Evolutionary conservation across 805 yeast species (phyloP).

Genomic region (Teunomyces panamensis): DNA sequence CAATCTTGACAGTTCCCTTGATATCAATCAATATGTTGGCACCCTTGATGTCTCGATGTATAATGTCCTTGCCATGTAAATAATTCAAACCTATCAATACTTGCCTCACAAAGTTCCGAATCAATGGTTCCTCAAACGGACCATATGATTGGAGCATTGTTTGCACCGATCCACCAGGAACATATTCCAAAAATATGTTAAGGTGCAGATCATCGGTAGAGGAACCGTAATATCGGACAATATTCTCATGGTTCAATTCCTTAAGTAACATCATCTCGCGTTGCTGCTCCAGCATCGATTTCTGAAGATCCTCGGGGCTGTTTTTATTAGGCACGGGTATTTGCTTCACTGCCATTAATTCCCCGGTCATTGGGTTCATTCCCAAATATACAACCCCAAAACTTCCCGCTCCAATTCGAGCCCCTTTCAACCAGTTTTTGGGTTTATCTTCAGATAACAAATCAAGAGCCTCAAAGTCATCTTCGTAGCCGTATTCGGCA

Average conservation of each 20-base stretch:
- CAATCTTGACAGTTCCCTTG: constrained; percentile 76
- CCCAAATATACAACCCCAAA: constrained; percentile 94
- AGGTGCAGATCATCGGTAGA: constrained; percentile 66
- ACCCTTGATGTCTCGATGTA: constrained; percentile 86
- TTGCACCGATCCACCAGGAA: constrained; percentile 52
- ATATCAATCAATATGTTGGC: constrained; percentile 82
- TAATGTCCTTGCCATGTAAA: constrained; percentile 70
- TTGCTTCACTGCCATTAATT: constrained; percentile 95
- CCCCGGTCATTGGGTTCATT: constrained; percentile 89
- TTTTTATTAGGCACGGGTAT: constrained; percentile 61
- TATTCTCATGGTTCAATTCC: constrained; percentile 84
- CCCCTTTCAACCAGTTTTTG: constrained; percentile 87
- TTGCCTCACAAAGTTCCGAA: constrained; percentile 70
- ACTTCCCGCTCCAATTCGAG: constrained; percentile 90
- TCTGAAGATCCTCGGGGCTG: constrained; percentile 30
- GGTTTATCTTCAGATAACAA: constrained; percentile 55
- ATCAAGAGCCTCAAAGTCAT: constrained; percentile 39
- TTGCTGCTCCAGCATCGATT: constrained; percentile 73
- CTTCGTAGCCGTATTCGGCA: constrained; percentile 32
- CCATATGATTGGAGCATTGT: constrained; percentile 71
- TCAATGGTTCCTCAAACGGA: constrained; percentile 74
- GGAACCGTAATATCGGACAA: constrained; percentile 89
- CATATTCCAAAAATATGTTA: constrained; percentile 64
- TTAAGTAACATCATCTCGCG: constrained; percentile 76
- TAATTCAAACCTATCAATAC: constrained; percentile 73